These are phyloP conservation scores for Penicillium occitanis DNA, from an alignment of 2,329 filamentous ascomycete species.

Conservation along the genomic window DNA sequence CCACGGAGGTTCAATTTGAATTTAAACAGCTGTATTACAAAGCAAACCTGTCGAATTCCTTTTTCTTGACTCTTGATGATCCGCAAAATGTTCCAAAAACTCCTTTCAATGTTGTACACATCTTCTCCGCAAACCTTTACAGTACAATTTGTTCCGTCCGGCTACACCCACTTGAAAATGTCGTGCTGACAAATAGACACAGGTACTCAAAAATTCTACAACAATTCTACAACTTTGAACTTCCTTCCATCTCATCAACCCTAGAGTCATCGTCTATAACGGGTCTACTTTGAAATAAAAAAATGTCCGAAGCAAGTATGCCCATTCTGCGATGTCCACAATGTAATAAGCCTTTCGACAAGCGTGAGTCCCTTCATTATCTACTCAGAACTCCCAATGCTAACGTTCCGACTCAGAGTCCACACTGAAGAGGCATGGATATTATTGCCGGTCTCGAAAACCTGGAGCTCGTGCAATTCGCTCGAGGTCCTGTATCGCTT, in stretches of 20 bases:
- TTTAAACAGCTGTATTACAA: neutral
- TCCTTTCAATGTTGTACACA: neutral
- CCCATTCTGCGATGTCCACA: conserved; percentile 37
- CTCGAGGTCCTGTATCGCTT: conserved; percentile 40
- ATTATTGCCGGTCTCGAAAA: conserved; percentile 46
- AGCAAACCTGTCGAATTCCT: neutral
- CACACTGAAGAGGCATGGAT: conserved; percentile 47
- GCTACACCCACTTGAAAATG: neutral
- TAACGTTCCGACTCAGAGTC: conserved; percentile 34
- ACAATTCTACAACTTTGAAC: neutral
- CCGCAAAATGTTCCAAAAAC: neutral
- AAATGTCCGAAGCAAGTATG: conserved; percentile 23
- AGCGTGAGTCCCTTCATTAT: conserved; percentile 32
- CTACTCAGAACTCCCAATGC: neutral
- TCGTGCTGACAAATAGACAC: conserved; percentile 3
- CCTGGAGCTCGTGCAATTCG: conserved; percentile 26
- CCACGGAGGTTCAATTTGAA: neutral
- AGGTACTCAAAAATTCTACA: neutral
- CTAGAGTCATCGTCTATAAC: neutral
- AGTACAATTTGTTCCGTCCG: conserved; percentile 13
- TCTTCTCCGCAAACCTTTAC: neutral
- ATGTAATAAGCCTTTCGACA: conserved; percentile 47
- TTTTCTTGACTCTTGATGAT: neutral
- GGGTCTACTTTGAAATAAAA: neutral
- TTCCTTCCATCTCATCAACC: neutral